Evolutionary conservation across 371 early-diverging fungal genomes (phyloP), one percentile per base, ranked within the genome.

Genomic region (Mycotypha africana): DNA sequence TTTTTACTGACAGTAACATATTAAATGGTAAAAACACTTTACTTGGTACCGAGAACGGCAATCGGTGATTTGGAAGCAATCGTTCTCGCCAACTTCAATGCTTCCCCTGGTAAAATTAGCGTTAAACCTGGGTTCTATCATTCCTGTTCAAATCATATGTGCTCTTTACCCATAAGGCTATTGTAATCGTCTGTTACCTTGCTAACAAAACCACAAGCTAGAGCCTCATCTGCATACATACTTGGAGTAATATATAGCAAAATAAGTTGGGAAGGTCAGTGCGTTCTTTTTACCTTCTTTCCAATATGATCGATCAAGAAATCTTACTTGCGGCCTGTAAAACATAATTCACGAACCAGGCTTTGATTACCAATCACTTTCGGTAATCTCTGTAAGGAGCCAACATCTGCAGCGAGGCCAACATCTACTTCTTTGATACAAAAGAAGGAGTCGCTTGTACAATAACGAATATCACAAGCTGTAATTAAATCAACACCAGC

Each of bases 11-110:
- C n/a, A n/a, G n/a, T n/a, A n/a, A n/a, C n/a, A n/a, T n/a, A n/a
- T n/a, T n/a, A n/a, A n/a, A n/a, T n/a, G n/a, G n/a, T n/a, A n/a
- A n/a, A n/a, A n/a, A n/a, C n/a, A n/a, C n/a, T n/a, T 55, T 77
- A 84, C 86, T 97, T 97, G 38, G 91, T 94, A 23, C 95, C 89
- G 14, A 74, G 43, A 7, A 85, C 69, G 12, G 96, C 97, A 22
- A 97, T 74, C 0, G 97, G 97, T 6, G 92, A 89, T 69, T 97
- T 96, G 28, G 74, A 49, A 19, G 95, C 93, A 65, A 97, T 95
- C 14, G 64, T 8, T 7, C 42, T 64, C 9, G 96, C 97, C 0
- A 74, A 70, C 38, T 81, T 76, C 8, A 89, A 12, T 2, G 93
- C 92, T 24, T 67, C 82, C 14, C 65, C 81, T 71, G 50, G 38